phyloP scores from a whole-genome alignment of 495 filamentous ascomycete species.

The Aspergillus wentii region DNA sequence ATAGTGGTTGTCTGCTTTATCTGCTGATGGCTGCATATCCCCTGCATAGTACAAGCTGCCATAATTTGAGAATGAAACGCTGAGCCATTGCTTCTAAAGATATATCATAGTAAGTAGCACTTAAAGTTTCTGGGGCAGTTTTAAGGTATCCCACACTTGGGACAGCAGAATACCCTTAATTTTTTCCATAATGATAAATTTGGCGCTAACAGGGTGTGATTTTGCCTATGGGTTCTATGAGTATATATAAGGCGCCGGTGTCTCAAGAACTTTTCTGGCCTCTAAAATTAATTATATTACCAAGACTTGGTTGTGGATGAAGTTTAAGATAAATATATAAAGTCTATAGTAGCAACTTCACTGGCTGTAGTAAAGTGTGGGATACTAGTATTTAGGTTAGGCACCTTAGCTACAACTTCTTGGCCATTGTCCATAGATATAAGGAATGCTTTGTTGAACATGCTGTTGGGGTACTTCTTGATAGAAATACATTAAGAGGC shows the following conservation, averaged over 20 bases:
- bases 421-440: conserved; percentile 21
- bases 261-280: conserved; percentile 19
- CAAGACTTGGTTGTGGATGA: too few species aligned
- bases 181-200: conserved; percentile 35
- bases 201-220: conserved; percentile 27
- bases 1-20: conserved; percentile 15
- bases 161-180: conserved; percentile 25
- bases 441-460: conserved; percentile 30
- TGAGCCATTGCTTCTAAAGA: conserved; percentile 30
- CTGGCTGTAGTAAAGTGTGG: conserved; percentile 33
- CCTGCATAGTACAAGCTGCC: conserved; percentile 35
- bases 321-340: too few species aligned
- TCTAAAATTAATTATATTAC: too few species aligned
- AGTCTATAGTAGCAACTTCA: conserved; percentile 41
- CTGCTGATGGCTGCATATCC: conserved; percentile 15
- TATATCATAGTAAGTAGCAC: conserved; percentile 29
- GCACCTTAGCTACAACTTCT: conserved; percentile 33
- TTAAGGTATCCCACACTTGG: conserved; percentile 32
- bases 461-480: conserved; percentile 28
- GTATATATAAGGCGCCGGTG: conserved; percentile 27
- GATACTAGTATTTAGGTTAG: conserved; percentile 28
- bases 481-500: conserved; percentile 24
- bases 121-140: too few species aligned
- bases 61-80: conserved; percentile 26
- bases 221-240: conserved; percentile 21